These are phyloP conservation scores for Cryptococcus maquisensis DNA, from an alignment of 1,284 basidiomycete genomes.

Conservation along the genomic window DNA sequence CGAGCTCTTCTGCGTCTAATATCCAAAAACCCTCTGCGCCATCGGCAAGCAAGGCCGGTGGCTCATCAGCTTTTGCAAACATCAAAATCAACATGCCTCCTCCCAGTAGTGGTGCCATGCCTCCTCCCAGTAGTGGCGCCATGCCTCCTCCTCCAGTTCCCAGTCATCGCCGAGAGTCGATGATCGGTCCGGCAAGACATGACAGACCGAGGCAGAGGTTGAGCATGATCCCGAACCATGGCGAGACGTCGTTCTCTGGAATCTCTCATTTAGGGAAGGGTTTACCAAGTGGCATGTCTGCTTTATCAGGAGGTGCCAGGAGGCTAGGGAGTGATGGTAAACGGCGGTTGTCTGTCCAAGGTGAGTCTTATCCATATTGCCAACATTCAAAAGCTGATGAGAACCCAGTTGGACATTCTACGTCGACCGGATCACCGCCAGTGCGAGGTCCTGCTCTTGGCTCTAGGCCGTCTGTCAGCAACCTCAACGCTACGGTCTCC, in stretches of 20 bases:
- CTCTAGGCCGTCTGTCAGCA: slow-evolving; percentile 4
- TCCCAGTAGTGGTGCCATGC: background rate
- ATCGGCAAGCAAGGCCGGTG: slow-evolving; percentile 12
- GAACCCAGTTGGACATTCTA: too few relatives aligned
- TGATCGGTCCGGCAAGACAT: slow-evolving; percentile 15
- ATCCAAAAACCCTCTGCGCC: slow-evolving; percentile 14
- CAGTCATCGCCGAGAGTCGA: slow-evolving; percentile 6
- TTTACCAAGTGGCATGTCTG: slow-evolving; percentile 7
- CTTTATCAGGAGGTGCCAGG: slow-evolving; percentile 8
- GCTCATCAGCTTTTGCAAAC: slow-evolving; percentile 6
- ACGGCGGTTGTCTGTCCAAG: slow-evolving; percentile 11
- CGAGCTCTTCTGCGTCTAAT: slow-evolving; percentile 8
- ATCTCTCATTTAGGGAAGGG: slow-evolving; percentile 5
- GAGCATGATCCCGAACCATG: slow-evolving; percentile 11
- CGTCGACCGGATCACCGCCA: background rate
- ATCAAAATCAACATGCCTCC: slow-evolving; percentile 10
- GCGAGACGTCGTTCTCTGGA: slow-evolving; percentile 6
- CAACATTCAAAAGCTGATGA: too few relatives aligned
- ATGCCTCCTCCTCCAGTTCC: slow-evolving; percentile 4
- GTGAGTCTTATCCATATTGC: slow-evolving; percentile 2
- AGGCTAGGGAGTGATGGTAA: slow-evolving; percentile 1
- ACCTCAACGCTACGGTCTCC: background rate
- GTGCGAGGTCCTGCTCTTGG: slow-evolving; percentile 1
- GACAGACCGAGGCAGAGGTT: slow-evolving; percentile 13
- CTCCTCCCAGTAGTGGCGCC: background rate